Evolutionary conservation across 2,329 filamentous ascomycete species (phyloP), one percentile per base, ranked within the genome.

Genomic region (Xylaria sp.): DNA sequence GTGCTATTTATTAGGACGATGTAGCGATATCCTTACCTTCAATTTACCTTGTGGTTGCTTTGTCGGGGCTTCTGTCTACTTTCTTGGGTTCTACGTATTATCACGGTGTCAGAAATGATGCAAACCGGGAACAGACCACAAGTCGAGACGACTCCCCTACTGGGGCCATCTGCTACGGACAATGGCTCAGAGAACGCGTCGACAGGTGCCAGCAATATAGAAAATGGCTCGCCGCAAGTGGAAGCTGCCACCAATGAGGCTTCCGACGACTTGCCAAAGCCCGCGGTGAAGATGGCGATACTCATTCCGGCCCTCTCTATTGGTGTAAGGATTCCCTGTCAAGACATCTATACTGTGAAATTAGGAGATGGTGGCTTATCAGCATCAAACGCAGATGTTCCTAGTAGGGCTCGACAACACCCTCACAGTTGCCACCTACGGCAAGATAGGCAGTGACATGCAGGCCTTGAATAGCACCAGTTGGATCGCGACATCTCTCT

Each of bases 381-480:
- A 9, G 31, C 26, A 6, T 36, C 31, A 26, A 40, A 26, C n/a
- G 17, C 54, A 92, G 90, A 82, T 94, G 48, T 93, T 92, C 76
- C 83, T 95, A 7, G 86, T 90, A 23, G 90, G 92, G 4, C 85
- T 90, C 59, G 92, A 95, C 76, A 91, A 94, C 78, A 93, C 93
- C 0, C 88, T 94, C 63, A 89, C 92, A 36, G 88, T 94, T 58
- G 89, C 89, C n/a, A 90, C 87, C n/a, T 94, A 94, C 78, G 91
- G 90, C 59, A 88, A 86, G 70, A 94, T 95, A 74, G 92, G 92
- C 11, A 92, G 87, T 65, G 92, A 94, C 71, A 81, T 95, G 33
- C 84, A 92, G 60, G 91, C 92, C 1, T 83, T 95, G 61, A 93
- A 91, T 76, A 88, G 87, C 72, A 93, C 91, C 4, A 91, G 88